A percentile compares a stretch with the other conserved stretches of the same genome.
phyloP scores from a whole-genome alignment of 163 green algal genomes.

The Chlorella variabilis region DNA sequence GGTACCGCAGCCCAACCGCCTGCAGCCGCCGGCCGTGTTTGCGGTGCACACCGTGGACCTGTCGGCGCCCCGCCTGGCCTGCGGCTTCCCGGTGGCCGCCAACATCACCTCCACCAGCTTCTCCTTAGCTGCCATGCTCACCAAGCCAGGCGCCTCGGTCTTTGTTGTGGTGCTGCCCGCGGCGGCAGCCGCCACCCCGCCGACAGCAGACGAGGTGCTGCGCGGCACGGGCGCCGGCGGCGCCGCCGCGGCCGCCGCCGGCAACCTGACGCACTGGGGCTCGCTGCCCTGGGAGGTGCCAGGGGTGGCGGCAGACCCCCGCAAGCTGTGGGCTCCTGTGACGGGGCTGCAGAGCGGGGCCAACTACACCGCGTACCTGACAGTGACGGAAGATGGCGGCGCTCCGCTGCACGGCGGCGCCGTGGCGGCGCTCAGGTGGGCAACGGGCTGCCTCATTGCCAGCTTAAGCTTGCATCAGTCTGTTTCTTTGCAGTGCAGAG shows the following conservation, averaged over 20 bases:
- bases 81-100: conserved; percentile 33
- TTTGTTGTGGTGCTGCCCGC: conserved; percentile 23
- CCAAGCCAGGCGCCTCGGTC: conserved; percentile 14
- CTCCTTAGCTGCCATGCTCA: conserved; percentile 26
- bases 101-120: conserved; percentile 38
- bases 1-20: background rate
- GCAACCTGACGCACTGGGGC: conserved; percentile 17
- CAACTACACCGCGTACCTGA: conserved; percentile 37
- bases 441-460: too few relatives aligned
- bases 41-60: conserved; percentile 34
- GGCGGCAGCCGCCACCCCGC: background rate
- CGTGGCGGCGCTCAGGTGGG: conserved; percentile 1
- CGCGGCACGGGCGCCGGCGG: background rate
- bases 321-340: conserved; percentile 26
- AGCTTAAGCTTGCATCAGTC: too few relatives aligned
- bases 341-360: conserved; percentile 17
- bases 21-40: background rate
- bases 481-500: too few relatives aligned
- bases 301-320: background rate
- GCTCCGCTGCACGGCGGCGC: background rate
- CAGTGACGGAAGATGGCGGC: conserved; percentile 3
- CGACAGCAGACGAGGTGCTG: conserved; percentile 12
- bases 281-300: conserved; percentile 29
- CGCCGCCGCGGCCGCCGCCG: background rate
- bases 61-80: conserved; percentile 25